phyloP scores from a whole-genome alignment of 2,329 filamentous ascomycete genomes.

The Monosporascus sp. region DNA sequence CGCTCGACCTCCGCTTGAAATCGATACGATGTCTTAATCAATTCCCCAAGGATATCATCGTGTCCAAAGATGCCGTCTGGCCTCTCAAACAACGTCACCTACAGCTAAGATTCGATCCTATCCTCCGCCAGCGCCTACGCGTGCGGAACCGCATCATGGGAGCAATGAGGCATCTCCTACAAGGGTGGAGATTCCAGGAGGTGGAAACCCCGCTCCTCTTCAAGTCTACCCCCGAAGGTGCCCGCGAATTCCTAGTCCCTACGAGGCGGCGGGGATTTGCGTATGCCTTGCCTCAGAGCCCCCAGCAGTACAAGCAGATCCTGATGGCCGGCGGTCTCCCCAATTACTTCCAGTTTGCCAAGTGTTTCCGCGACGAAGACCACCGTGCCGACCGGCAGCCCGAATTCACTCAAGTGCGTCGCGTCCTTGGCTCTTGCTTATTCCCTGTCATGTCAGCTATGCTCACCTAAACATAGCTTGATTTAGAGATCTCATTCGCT shows the following conservation, averaged over 20 bases:
- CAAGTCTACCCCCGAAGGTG: constrained; percentile 95
- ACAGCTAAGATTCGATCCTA: constrained; percentile 70
- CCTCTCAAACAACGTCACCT: constrained; percentile 71
- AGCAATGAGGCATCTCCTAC: constrained; percentile 29
- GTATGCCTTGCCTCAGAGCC: constrained; percentile 92
- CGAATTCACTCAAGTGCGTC: constrained; percentile 80
- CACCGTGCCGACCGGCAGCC: constrained; percentile 87
- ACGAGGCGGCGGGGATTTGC: constrained; percentile 70
- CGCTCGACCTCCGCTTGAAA: constrained; percentile 52
- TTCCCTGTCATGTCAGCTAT: neutral
- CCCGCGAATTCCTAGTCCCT: constrained; percentile 89
- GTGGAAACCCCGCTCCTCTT: constrained; percentile 92
- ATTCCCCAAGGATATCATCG: constrained; percentile 70
- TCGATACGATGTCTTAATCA: constrained; percentile 63
- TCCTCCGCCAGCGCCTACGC: constrained; percentile 61
- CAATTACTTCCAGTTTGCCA: constrained; percentile 87
- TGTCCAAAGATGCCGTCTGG: constrained; percentile 69
- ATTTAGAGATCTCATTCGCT: constrained; percentile 90
- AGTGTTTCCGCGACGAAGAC: constrained; percentile 94
- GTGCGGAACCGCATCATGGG: constrained; percentile 57
- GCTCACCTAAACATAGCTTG: constrained; percentile 51
- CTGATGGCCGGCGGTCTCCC: constrained; percentile 85
- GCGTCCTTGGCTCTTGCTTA: constrained; percentile 11
- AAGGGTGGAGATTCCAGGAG: constrained; percentile 55
- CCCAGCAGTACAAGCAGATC: constrained; percentile 97